phyloP scores from a whole-genome alignment of 768 basidiomycete species.

The Tylopilus intermedius region DNA sequence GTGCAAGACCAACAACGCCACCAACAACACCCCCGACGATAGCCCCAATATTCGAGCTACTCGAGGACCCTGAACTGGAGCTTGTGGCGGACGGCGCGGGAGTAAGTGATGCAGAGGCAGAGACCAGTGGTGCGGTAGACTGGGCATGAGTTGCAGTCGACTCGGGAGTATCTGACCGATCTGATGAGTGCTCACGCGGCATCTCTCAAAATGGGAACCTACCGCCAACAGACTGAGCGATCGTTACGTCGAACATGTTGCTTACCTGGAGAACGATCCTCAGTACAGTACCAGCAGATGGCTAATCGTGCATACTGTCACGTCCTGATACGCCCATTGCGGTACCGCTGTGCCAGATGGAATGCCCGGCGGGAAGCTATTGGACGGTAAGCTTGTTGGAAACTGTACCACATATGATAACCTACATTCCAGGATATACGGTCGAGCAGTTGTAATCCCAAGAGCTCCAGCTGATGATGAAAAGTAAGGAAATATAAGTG shows the following conservation, averaged over 20 bases:
- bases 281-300: constrained; percentile 3
- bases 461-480: constrained; percentile 40
- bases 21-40: background rate
- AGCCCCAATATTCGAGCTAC: background rate
- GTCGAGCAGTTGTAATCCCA: constrained; percentile 47
- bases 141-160: constrained; percentile 16
- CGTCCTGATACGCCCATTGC: constrained; percentile 58
- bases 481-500: background rate
- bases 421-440: constrained; percentile 28
- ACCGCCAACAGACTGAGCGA: background rate
- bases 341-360: constrained; percentile 48
- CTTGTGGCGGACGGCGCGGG: background rate
- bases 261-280: constrained; percentile 17
- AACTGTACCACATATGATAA: background rate
- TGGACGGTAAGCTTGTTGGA: background rate
- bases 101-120: constrained; percentile 14
- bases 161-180: background rate
- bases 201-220: background rate
- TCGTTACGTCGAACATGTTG: background rate
- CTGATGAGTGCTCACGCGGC: background rate
- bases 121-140: constrained; percentile 16
- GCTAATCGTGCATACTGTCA: constrained; percentile 34
- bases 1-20: constrained; percentile 23
- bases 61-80: background rate
- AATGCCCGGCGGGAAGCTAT: constrained; percentile 43